A percentile compares a stretch with the other conserved stretches of the same genome.
These are phyloP conservation scores for Xylaria sp. DNA, from an alignment of 2,329 filamentous ascomycete genomes.

Conservation along the genomic window DNA sequence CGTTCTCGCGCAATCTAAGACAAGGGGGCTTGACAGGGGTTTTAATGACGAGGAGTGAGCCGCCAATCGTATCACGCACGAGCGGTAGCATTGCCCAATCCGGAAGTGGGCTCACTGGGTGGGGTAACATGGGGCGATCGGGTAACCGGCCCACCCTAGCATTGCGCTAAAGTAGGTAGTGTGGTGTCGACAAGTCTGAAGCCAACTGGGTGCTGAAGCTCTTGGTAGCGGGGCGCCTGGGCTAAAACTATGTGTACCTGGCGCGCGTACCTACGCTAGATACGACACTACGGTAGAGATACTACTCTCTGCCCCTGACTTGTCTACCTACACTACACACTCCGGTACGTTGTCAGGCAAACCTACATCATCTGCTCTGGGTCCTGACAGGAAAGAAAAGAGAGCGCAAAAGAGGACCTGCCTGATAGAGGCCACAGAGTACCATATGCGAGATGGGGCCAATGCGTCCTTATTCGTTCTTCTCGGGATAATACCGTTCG, in stretches of 20 bases:
- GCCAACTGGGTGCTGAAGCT: neutral
- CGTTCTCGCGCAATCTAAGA: slow-evolving; percentile 38
- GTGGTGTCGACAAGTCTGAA: neutral
- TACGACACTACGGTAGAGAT: neutral
- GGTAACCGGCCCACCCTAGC: slow-evolving; percentile 24
- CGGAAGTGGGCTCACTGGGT: slow-evolving; percentile 33
- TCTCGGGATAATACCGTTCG: neutral
- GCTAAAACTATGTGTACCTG: neutral
- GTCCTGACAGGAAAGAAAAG: neutral
- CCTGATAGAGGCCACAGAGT: slow-evolving; percentile 6
- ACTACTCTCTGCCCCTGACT: neutral
- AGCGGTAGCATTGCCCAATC: slow-evolving; percentile 39
- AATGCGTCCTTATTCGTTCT: slow-evolving; percentile 13
- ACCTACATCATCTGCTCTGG: neutral
- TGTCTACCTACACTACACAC: neutral
- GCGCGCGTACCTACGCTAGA: neutral
- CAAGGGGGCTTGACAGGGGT: slow-evolving; percentile 30
- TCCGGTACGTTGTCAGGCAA: neutral
- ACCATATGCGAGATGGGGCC: slow-evolving; percentile 16
- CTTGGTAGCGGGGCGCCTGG: neutral
- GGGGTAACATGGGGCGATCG: slow-evolving; percentile 22
- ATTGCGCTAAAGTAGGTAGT: neutral
- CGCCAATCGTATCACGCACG: slow-evolving; percentile 41
- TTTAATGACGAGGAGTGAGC: slow-evolving; percentile 29
- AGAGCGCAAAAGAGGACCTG: neutral